Evolutionary conservation across 208 protist genomes (phyloP).

Genomic region (Spongospora subterranea): DNA sequence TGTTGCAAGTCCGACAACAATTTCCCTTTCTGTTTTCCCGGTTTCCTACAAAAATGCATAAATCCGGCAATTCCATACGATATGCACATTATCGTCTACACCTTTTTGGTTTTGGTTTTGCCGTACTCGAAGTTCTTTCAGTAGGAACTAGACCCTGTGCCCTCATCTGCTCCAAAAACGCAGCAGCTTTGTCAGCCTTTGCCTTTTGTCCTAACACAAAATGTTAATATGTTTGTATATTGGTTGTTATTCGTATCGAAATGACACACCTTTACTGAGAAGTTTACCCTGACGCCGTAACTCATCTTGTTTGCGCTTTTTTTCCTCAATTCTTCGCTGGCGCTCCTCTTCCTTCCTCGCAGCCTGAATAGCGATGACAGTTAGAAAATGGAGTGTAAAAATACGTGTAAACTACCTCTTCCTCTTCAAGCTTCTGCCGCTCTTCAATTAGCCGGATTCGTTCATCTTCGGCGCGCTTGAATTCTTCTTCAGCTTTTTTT

Average conservation of each 20-base stretch:
- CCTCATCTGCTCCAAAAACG: constrained; percentile 19
- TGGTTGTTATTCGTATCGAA: neutral
- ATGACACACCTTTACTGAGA: constrained; percentile 21
- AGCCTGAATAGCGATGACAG: constrained; percentile 42
- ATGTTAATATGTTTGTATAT: neutral
- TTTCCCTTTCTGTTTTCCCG: constrained; percentile 7
- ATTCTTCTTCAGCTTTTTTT: constrained; percentile 71
- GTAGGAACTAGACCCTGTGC: neutral
- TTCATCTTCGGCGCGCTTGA: constrained; percentile 51
- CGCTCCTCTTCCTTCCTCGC: constrained; percentile 21
- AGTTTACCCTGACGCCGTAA: constrained; percentile 49
- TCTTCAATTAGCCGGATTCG: constrained; percentile 35
- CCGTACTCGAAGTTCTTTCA: neutral
- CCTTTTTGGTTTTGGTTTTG: neutral
- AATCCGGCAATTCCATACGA: neutral
- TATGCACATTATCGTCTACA: neutral
- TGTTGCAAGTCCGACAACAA: constrained; percentile 33
- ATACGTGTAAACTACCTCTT: neutral
- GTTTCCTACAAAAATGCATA: constrained; percentile 71
- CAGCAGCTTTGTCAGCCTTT: neutral
- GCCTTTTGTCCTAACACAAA: constrained; percentile 30
- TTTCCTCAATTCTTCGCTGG: neutral
- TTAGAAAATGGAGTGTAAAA: neutral
- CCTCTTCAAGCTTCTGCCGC: constrained; percentile 54
- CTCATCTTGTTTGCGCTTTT: constrained; percentile 44